A percentile compares a stretch with the other conserved stretches of the same genome.
Evolutionary conservation across 192 early-diverging fungal species (phyloP).

Genomic region (Coemansia sp.): DNA sequence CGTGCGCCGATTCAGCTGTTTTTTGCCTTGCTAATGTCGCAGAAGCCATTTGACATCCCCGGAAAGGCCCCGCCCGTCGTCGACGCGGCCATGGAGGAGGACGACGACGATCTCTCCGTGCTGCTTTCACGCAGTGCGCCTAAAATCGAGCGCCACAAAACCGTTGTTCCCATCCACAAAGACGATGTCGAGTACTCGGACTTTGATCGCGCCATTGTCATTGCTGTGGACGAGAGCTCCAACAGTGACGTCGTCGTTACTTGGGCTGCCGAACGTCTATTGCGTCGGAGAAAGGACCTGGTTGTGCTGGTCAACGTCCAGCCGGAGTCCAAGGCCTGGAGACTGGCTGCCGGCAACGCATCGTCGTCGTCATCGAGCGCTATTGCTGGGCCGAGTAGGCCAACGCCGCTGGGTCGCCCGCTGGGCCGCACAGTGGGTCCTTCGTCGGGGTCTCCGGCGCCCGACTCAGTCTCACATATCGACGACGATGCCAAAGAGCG

Average conservation of each 20-base stretch:
- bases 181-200: conserved; percentile 51
- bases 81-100: conserved; percentile 35
- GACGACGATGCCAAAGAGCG: conserved; percentile 48
- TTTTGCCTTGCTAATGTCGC: conserved; percentile 14
- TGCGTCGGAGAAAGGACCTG: conserved; percentile 47
- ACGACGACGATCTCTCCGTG: conserved; percentile 45
- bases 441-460: neutral
- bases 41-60: conserved; percentile 27
- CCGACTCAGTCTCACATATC: conserved; percentile 13
- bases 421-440: neutral
- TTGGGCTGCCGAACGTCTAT: conserved; percentile 43
- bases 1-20: neutral
- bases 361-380: neutral
- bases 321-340: conserved; percentile 48
- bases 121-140: conserved; percentile 49
- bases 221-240: conserved; percentile 45
- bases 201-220: conserved; percentile 48
- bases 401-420: neutral
- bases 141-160: conserved; percentile 46
- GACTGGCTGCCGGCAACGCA: neutral
- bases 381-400: neutral
- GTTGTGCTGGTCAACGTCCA: conserved; percentile 48
- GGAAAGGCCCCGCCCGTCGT: conserved; percentile 19
- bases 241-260: conserved; percentile 37
- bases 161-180: conserved; percentile 47